phyloP scores from a whole-genome alignment of 2,329 filamentous ascomycete species.

The Aspergillus tanneri region DNA sequence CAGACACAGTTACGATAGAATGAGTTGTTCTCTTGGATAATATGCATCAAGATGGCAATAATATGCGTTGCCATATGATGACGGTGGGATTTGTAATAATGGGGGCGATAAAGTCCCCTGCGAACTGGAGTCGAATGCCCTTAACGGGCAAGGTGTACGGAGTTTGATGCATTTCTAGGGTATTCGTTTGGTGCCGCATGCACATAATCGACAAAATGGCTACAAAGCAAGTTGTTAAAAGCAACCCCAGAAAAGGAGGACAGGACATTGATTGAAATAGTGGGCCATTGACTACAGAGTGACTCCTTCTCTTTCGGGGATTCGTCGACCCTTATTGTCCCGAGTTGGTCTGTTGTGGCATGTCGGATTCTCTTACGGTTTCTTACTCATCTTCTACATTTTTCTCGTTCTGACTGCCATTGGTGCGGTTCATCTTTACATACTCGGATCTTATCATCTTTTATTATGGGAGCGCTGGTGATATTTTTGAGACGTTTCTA shows the following conservation, averaged over 20 bases:
- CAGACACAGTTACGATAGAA: conserved; percentile 20
- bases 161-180: neutral
- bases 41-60: conserved; percentile 14
- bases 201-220: too few species aligned
- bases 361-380: conserved; percentile 15
- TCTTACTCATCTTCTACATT: conserved; percentile 8
- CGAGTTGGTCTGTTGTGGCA: conserved; percentile 11
- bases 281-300: neutral
- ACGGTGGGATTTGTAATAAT: conserved; percentile 8
- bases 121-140: conserved; percentile 2
- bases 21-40: conserved; percentile 23
- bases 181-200: too few species aligned
- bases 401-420: neutral
- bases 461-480: neutral
- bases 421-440: conserved; percentile 3
- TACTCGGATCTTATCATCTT: neutral
- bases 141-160: neutral
- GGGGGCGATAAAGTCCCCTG: conserved; percentile 3
- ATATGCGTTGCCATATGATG: conserved; percentile 7
- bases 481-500: neutral
- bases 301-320: neutral
- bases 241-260: neutral
- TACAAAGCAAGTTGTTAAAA: too few species aligned
- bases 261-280: neutral
- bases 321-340: neutral